These are phyloP conservation scores for Penicillium roqueforti DNA, from an alignment of 495 filamentous ascomycete genomes.

Conservation along the genomic window DNA sequence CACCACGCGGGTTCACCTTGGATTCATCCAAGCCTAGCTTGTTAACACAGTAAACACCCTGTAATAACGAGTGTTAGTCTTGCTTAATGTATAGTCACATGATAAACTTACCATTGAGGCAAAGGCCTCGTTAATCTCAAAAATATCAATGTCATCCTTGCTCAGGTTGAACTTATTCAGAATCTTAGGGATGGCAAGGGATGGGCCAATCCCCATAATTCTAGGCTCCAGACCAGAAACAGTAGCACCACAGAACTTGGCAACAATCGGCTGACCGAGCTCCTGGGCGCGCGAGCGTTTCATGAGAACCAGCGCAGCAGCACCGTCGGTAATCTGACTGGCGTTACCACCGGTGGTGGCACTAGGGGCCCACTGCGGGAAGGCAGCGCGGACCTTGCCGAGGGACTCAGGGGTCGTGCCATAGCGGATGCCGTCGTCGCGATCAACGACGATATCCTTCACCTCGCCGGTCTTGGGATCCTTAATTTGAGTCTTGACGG, in stretches of 20 bases:
- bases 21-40: constrained; percentile 68
- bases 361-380: constrained; percentile 82
- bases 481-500: constrained; percentile 75
- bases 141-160: constrained; percentile 78
- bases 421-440: constrained; percentile 85
- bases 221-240: constrained; percentile 81
- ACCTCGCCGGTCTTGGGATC: constrained; percentile 74
- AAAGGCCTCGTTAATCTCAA: constrained; percentile 96
- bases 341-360: constrained; percentile 88
- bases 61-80: constrained; percentile 7
- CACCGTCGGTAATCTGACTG: constrained; percentile 91
- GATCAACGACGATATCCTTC: constrained; percentile 70
- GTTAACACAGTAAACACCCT: constrained; percentile 78
- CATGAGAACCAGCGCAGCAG: constrained; percentile 88
- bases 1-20: constrained; percentile 88
- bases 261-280: constrained; percentile 83
- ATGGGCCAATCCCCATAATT: constrained; percentile 96
- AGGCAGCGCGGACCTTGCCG: constrained; percentile 81
- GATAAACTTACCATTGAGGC: constrained; percentile 70
- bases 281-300: constrained; percentile 80
- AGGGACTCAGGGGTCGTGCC: constrained; percentile 82
- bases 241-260: constrained; percentile 87
- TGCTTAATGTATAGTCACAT: neutral
- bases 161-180: constrained; percentile 70
- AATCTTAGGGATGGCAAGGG: constrained; percentile 90